Evolutionary conservation across 139 green algal species (phyloP), one percentile per base, ranked within the genome.

Genomic region (Yamagishiella unicocca): DNA sequence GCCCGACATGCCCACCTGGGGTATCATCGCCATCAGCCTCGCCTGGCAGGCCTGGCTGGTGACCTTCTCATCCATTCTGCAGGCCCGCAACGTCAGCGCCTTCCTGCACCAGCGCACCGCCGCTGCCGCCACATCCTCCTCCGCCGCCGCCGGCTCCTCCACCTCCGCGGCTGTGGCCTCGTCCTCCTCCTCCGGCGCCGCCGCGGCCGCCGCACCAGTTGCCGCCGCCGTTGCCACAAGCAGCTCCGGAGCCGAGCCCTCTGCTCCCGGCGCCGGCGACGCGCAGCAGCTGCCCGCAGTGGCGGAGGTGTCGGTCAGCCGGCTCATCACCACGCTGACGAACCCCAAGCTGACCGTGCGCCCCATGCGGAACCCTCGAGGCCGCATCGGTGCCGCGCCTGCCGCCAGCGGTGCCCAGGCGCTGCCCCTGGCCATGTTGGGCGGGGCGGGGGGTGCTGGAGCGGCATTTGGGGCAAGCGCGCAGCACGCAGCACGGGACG

Each of bases 31-130:
- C 46, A 67, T 82, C 74, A 82, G 74, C n/a, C 9, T 82, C 0
- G 43, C 74, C 24, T 82, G 74, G 74, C 74, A 82, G 74, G 5
- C 67, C 46, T 82, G 74, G 74, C 74, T 82, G 12, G 31, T 67
- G 25, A 50, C 31, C 46, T 82, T 82, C 27, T 62, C 74, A 7
- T 68, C 46, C 74, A 82, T 82, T 45, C 45, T 82, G 46, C 74
- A 82, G 27, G 46, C 46, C 2, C 46, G 74, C 19, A 45, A 82
- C 74, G 74, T 82, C 46, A 67, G 46, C n/a, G 45, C 74, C 46
- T 82, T 50, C 46, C 46, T 14, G n/a, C n/a, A 46, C 74, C 46
- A 45, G 74, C 74, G 35, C 35, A 4, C 64, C 64, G 64, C 64
- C 64, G 64, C 6, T 12, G 31, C 64, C 5, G 64, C 64, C 5